Percentiles rank a stretch among this genome's conserved stretches.
These are phyloP conservation scores for Suillus weaverae DNA, from an alignment of 768 basidiomycete species.

Conservation along the genomic window DNA sequence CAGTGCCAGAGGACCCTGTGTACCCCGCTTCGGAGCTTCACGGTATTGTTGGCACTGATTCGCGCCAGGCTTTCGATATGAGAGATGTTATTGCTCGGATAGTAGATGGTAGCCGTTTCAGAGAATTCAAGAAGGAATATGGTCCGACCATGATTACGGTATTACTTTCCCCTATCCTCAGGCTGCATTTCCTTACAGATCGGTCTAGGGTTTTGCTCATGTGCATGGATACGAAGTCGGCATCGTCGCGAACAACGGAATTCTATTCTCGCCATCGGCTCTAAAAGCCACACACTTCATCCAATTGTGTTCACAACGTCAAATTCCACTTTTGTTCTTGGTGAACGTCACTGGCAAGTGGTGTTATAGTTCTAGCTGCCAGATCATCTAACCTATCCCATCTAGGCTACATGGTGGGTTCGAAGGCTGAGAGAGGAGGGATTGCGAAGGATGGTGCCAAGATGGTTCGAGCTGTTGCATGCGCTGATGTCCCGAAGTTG, in stretches of 20 bases:
- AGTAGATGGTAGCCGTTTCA: conserved; percentile 88
- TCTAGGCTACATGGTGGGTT: conserved; percentile 92
- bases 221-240: conserved; percentile 90
- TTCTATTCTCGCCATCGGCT: conserved; percentile 91
- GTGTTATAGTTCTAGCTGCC: background rate
- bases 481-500: conserved; percentile 91
- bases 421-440: conserved; percentile 90
- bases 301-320: conserved; percentile 87
- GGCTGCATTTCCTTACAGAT: conserved; percentile 8
- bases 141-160: conserved; percentile 89
- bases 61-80: conserved; percentile 90
- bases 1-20: conserved; percentile 65
- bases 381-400: conserved; percentile 9
- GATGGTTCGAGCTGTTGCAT: conserved; percentile 95
- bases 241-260: conserved; percentile 93
- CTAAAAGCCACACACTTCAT: conserved; percentile 96
- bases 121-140: conserved; percentile 97
- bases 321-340: conserved; percentile 87
- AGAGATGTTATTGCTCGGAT: conserved; percentile 89
- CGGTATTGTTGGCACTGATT: conserved; percentile 89
- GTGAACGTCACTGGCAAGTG: conserved; percentile 86
- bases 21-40: conserved; percentile 82
- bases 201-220: conserved; percentile 74
- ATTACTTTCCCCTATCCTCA: conserved; percentile 7
- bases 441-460: conserved; percentile 95